Evolutionary conservation across 257 asterid species (phyloP), one percentile per base, ranked within the genome.

Genomic region (Solanum ahanhuiri): DNA sequence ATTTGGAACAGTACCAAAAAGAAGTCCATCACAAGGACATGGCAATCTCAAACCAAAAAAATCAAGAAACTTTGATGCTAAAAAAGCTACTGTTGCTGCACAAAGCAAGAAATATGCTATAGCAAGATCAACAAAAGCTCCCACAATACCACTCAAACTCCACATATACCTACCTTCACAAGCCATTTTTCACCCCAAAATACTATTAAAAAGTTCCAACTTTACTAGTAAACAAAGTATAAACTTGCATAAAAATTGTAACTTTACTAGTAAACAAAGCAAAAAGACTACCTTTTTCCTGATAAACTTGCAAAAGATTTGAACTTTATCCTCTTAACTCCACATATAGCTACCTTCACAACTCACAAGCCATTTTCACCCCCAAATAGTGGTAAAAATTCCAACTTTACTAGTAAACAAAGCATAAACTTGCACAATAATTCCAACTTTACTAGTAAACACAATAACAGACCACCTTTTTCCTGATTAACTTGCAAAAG

Each of bases 101-200:
- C 97, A 95, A 6, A 97, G 92, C 71, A 94, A 90, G 75, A 94
- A 89, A 86, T 93, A 95, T 12, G 95, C 95, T 75, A 95, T 92
- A 23, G 90, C 93, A 31, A 97, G 98, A 93, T 95, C 98, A 92
- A 95, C 91, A 92, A 94, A 94, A 79, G 98, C 96, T 84, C 93
- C 95, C 37, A 92, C 92, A 86, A 97, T 87, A 83, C 95, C 94
- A 87, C 91, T 89, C 86, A 97, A 90, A 88, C 89, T 93, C 99
- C 99, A 97, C 88, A 81, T 86, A 35, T 90, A 90, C 58, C 87
- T 87, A 64, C 89, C 91, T 86, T 88, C 89, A 91, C 99, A 95
- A 12, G 91, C 94, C 99, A 95, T 96, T 88, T 91, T 84, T 83
- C 70, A 64, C 83, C 23, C 43, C 89, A 77, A 82, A 89, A 89